Evolutionary conservation across 1,284 basidiomycete species (phyloP).

Genomic region (Ustilago cynodontis): DNA sequence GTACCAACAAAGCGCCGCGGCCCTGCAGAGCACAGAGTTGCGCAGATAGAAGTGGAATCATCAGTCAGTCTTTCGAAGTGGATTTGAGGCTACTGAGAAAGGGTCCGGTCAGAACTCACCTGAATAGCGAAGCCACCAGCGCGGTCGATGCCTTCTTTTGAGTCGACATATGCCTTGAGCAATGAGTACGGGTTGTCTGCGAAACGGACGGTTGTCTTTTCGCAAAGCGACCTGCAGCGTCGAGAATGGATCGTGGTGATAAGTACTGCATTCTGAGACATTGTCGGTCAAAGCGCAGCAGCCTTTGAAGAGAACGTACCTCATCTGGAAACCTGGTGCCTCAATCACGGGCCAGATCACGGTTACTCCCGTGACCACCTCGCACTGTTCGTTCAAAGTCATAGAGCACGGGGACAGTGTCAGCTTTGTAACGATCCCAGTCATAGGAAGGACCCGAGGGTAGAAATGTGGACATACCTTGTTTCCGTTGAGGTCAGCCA

Average conservation of each 20-base stretch:
- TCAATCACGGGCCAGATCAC: constrained; percentile 84
- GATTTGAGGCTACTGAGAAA: not conserved
- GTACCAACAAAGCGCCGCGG: constrained; percentile 81
- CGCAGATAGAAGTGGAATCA: not conserved
- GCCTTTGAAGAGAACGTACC: constrained; percentile 72
- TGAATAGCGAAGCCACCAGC: constrained; percentile 97
- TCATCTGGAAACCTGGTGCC: constrained; percentile 86
- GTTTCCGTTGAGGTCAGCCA: constrained; percentile 80
- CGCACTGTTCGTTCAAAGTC: constrained; percentile 40
- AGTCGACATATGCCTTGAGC: constrained; percentile 86
- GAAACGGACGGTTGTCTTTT: constrained; percentile 67
- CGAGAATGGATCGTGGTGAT: not conserved
- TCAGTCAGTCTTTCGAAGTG: not conserved
- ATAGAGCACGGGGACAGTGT: not conserved
- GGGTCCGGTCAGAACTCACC: constrained; percentile 71
- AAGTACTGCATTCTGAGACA: not conserved
- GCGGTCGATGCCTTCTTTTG: constrained; percentile 87
- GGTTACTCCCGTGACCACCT: constrained; percentile 66
- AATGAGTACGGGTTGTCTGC: constrained; percentile 71
- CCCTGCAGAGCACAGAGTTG: constrained; percentile 71
- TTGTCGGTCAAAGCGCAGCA: not conserved
- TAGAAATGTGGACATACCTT: constrained; percentile 16
- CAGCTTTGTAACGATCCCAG: not conserved
- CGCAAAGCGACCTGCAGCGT: constrained; percentile 53
- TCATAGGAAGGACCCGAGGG: not conserved